phyloP scores from a whole-genome alignment of 176 grass and related monocot genomes.

The Oryza nivara region DNA sequence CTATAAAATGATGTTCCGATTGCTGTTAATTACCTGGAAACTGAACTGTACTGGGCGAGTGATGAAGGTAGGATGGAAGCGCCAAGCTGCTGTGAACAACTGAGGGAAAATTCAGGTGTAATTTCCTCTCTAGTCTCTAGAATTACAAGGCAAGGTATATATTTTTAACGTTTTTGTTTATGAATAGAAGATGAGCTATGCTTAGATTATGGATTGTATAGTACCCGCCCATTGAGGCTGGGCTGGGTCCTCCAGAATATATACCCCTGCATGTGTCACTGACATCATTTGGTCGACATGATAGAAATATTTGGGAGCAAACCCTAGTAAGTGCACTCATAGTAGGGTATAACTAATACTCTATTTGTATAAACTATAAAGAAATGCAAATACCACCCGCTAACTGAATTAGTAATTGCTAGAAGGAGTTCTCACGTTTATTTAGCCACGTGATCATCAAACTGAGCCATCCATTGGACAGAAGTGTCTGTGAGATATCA shows the following conservation, averaged over 20 bases:
- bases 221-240: neutral
- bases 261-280: too few species aligned
- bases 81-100: neutral
- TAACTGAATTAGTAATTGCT: too few species aligned
- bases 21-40: neutral
- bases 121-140: neutral
- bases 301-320: neutral
- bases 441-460: too few species aligned
- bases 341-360: neutral
- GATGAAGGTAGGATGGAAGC: neutral
- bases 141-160: neutral
- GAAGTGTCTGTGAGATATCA: too few species aligned
- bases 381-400: too few species aligned
- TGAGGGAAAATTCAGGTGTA: neutral
- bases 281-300: neutral
- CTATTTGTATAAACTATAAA: too few species aligned
- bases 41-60: neutral
- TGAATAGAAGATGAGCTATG: neutral
- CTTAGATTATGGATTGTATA: neutral
- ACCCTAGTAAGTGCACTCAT: too few species aligned
- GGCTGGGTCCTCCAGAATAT: neutral
- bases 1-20: neutral
- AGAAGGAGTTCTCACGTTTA: too few species aligned
- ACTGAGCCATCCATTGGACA: too few species aligned
- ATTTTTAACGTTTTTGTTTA: neutral